phyloP scores from a whole-genome alignment of 129 eudicot species.

The Helichrysum umbraculigerum region DNA sequence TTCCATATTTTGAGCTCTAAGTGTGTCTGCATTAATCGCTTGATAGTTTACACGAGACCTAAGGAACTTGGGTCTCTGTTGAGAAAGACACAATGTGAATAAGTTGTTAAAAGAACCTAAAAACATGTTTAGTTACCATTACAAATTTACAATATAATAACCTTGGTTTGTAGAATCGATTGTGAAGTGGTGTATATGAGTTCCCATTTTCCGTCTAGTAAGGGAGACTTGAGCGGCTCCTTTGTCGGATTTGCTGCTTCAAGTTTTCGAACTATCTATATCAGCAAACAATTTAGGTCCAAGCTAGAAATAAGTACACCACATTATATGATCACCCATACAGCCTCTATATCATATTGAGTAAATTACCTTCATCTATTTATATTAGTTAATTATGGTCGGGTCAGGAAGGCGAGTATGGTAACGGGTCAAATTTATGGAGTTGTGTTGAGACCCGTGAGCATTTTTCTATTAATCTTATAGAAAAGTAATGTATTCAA shows the following conservation, averaged over 20 bases:
- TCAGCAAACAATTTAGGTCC: conserved; percentile 30
- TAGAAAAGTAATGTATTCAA: background rate
- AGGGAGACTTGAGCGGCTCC: conserved; percentile 66
- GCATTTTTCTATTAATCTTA: background rate
- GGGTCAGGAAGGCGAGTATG: background rate
- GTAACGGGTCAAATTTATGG: background rate
- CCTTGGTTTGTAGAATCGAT: conserved; percentile 71
- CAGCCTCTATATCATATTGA: background rate
- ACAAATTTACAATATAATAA: background rate
- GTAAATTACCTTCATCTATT: background rate
- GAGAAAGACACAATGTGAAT: conserved; percentile 17
- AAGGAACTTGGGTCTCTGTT: conserved; percentile 62
- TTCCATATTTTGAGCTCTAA: conserved; percentile 77
- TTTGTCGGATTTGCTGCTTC: conserved; percentile 66
- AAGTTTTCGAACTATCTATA: conserved; percentile 63
- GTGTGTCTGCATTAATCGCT: conserved; percentile 64
- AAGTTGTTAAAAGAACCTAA: background rate
- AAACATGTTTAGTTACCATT: background rate
- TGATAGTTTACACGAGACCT: conserved; percentile 63
- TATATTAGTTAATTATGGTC: background rate
- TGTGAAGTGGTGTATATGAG: conserved; percentile 72
- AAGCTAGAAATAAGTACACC: conserved; percentile 23
- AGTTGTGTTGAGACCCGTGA: background rate
- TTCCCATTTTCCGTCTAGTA: conserved; percentile 79
- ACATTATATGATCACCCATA: background rate